Base-by-base conservation (phyloP, 441 rosid species). In the Erodium texanum region DNA sequence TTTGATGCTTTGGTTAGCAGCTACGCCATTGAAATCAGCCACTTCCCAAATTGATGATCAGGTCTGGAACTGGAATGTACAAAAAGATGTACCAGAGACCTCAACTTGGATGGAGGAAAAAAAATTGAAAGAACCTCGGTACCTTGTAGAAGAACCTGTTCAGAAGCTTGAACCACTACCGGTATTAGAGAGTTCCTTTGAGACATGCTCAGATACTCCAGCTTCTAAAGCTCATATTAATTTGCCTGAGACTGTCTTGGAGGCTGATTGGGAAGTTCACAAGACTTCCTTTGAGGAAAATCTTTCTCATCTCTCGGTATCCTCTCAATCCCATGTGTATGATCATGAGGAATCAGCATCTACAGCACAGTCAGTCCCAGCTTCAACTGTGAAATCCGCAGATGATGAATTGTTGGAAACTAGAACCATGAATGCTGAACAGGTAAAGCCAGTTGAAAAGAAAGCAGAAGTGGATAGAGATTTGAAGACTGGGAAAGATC, bases 1-100 rank as follows among this genome's bases (percentile, higher is more conserved):
- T 77, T 65, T 92, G 84, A 90, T 85, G 91, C 92, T 95, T 19
- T 92, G 98, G 99, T 82, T 95, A 52, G 88, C 82, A 36, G 92
- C 94, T 23, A 89, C 92, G 6, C 98, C 99, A 0, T 78, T 94
- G 80, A 94, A 86, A 80, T 92, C 99, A 66, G 86, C 87, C 4
- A 87, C 81, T 73, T 72, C 82, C 65, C 69, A 69, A 70, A 64
- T 76, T 70, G 89, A 89, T 67, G 76, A 84, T 81, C 87, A 76
- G 67, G 72, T 32, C 11, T 82, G 82, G 90, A 86, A 76, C 69
- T 76, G 83, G 87, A 78, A 45, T 32, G 5, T 32, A 32, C 36
- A 32, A 32, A 32, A 32, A 32, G 36, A 32, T 32, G 36, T 32
- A 27, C 29, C 29, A 27, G 29, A 27, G 29, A 27, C 29, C 1